Conservation (phyloP, 1,284 basidiomycete species). For the Macrocystidia cucumis region DNA sequence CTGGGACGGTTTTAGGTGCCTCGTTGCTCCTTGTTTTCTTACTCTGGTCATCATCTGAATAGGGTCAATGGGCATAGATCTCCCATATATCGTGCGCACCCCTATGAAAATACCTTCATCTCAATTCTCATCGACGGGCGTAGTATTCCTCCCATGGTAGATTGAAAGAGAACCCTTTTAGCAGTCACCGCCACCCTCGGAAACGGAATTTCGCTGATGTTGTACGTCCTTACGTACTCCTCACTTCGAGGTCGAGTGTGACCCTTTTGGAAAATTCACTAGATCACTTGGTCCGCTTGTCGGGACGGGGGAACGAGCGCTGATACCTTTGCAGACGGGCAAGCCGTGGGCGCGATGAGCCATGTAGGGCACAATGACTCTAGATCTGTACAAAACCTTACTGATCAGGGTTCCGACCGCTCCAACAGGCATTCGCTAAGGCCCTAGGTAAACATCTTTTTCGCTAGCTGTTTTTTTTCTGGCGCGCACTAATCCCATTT, state of each 20-base stretch:
- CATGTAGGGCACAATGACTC: constrained; percentile 29
- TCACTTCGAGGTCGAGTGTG: not conserved
- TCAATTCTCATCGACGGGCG: not conserved
- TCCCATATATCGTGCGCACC: constrained; percentile 47
- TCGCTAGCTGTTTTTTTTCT: constrained; percentile 2
- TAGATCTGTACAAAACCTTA: not conserved
- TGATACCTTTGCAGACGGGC: constrained; percentile 41
- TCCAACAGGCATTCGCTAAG: not conserved
- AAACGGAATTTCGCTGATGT: constrained; percentile 40
- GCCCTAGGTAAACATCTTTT: not conserved
- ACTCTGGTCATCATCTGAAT: too few relatives aligned
- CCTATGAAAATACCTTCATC: not conserved
- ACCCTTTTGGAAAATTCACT: constrained; percentile 1
- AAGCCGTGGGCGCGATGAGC: constrained; percentile 69
- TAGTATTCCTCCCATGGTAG: constrained; percentile 59
- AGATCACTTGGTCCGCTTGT: constrained; percentile 70
- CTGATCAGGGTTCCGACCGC: not conserved
- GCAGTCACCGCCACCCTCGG: constrained; percentile 20
- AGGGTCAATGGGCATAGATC: too few relatives aligned
- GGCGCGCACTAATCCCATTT: too few relatives aligned
- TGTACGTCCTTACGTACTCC: constrained; percentile 26
- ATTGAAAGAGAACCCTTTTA: constrained; percentile 42
- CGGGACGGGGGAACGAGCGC: constrained; percentile 72
- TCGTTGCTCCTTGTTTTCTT: constrained; percentile 4
- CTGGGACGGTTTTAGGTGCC: constrained; percentile 53